phyloP scores from a whole-genome alignment of 768 basidiomycete genomes.

The Suillus plorans region DNA sequence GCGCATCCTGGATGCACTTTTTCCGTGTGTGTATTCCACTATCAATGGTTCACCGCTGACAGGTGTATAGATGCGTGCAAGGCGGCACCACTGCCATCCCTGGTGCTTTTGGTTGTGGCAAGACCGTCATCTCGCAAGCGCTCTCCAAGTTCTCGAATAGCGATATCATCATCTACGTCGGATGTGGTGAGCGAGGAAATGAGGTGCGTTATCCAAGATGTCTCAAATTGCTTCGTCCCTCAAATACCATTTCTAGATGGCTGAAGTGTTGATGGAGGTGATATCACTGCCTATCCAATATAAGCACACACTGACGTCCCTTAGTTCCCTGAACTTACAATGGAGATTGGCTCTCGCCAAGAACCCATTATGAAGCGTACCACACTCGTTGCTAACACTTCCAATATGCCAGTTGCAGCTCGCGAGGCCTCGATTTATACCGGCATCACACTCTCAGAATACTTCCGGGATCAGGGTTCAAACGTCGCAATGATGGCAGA shows the following conservation, averaged over 20 bases:
- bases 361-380: conserved; percentile 99
- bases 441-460: conserved; percentile 97
- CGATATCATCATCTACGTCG: conserved; percentile 98
- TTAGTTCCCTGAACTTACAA: conserved; percentile 86
- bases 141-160: conserved; percentile 99
- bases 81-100: conserved; percentile 97
- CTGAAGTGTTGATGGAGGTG: conserved; percentile 98
- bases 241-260: conserved; percentile 59
- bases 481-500: conserved; percentile 99
- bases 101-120: conserved; percentile 98
- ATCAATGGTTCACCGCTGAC: conserved; percentile 5
- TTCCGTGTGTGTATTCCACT: conserved; percentile 64
- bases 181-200: conserved; percentile 98
- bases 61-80: conserved; percentile 74
- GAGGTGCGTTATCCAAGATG: conserved; percentile 51
- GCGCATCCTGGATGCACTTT: conserved; percentile 93
- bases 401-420: conserved; percentile 99
- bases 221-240: conserved; percentile 44
- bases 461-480: conserved; percentile 98
- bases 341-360: conserved; percentile 89
- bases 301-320: neutral
- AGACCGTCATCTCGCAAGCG: conserved; percentile 98
- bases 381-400: conserved; percentile 97
- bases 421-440: conserved; percentile 99
- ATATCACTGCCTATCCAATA: conserved; percentile 7